A percentile compares a stretch with the other conserved stretches of the same genome.
These are phyloP conservation scores for Gossypium trilobum DNA, from an alignment of 441 rosid genomes.

Conservation along the genomic window DNA sequence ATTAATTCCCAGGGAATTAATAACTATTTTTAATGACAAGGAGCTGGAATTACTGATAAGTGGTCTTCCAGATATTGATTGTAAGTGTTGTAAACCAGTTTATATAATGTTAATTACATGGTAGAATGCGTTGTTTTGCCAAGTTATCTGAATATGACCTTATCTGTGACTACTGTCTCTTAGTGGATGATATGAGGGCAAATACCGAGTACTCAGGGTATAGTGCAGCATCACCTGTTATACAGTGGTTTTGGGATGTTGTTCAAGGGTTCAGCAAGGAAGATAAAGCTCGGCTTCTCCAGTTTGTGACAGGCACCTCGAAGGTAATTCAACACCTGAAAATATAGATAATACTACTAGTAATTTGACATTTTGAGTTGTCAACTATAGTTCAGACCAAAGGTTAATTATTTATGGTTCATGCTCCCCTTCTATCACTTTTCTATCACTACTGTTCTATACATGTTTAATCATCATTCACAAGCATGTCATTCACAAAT, in stretches of 20 bases:
- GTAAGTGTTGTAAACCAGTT: slow-evolving; percentile 35
- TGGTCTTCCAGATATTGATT: slow-evolving; percentile 89
- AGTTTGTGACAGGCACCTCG: slow-evolving; percentile 93
- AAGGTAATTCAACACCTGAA: slow-evolving; percentile 44
- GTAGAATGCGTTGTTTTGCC: background rate
- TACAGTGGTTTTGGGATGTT: slow-evolving; percentile 98
- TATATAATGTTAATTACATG: slow-evolving; percentile 4
- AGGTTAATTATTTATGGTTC: background rate
- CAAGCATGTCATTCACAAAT: background rate
- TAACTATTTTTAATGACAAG: slow-evolving; percentile 89
- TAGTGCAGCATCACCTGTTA: slow-evolving; percentile 74
- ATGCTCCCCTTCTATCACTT: background rate
- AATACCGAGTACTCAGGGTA: slow-evolving; percentile 87
- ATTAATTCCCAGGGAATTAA: slow-evolving; percentile 63
- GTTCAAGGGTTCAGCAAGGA: slow-evolving; percentile 92
- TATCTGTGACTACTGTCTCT: slow-evolving; percentile 1
- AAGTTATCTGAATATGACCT: slow-evolving; percentile 4
- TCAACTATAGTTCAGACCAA: background rate
- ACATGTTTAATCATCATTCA: background rate
- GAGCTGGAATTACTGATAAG: slow-evolving; percentile 84
- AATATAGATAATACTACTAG: background rate
- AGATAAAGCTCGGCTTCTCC: slow-evolving; percentile 86
- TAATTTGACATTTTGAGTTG: background rate
- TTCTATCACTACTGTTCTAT: background rate
- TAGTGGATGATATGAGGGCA: slow-evolving; percentile 90